phyloP scores from a whole-genome alignment of 768 basidiomycete genomes.

The Leucocoprinus birnbaumii region DNA sequence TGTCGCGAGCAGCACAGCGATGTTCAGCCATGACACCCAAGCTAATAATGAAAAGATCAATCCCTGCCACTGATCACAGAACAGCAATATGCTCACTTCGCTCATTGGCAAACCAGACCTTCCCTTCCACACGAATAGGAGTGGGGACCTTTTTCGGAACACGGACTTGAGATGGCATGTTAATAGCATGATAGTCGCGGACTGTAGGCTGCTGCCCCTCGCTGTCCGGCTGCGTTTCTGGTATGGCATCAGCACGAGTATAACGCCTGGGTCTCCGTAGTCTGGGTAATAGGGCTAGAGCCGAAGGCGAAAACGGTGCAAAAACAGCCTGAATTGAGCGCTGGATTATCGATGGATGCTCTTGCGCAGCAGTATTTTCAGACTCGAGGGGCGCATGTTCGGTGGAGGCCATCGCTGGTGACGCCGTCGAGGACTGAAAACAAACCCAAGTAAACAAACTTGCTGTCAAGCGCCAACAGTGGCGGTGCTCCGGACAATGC shows the following conservation, averaged over 20 bases:
- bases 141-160: constrained; percentile 83
- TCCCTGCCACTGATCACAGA: not conserved
- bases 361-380: not conserved
- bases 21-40: constrained; percentile 91
- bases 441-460: too few relatives aligned
- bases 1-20: constrained; percentile 78
- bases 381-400: not conserved
- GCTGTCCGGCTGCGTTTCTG: constrained; percentile 48
- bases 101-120: constrained; percentile 98
- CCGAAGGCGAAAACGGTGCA: constrained; percentile 66
- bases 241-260: constrained; percentile 72
- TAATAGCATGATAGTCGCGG: constrained; percentile 76
- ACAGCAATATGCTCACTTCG: constrained; percentile 54
- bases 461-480: too few relatives aligned
- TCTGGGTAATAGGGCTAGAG: constrained; percentile 47
- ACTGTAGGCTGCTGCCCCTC: constrained; percentile 58
- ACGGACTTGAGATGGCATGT: constrained; percentile 60
- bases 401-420: constrained; percentile 8
- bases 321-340: constrained; percentile 58
- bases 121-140: constrained; percentile 84
- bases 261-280: constrained; percentile 47
- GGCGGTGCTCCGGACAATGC: too few relatives aligned
- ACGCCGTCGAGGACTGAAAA: not conserved
- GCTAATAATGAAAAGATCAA: constrained; percentile 40
- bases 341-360: constrained; percentile 37